phyloP scores from a whole-genome alignment of 257 asterid genomes.

The Perilla frutescens region DNA sequence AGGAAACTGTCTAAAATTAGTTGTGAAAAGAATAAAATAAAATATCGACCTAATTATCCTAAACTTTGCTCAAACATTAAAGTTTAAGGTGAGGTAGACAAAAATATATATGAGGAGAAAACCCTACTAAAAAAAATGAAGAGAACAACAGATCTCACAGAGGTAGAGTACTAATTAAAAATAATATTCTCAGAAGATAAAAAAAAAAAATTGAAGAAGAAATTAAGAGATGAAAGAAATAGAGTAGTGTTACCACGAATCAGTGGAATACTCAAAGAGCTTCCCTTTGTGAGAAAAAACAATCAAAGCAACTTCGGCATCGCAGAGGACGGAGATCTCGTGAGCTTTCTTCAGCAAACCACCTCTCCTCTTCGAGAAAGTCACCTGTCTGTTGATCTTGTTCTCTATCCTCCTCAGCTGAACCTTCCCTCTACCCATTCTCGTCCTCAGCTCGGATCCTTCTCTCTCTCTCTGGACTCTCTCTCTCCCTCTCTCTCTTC shows the following conservation, averaged over 20 bases:
- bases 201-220: conserved; percentile 3
- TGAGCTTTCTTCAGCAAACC: conserved; percentile 86
- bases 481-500: conserved; percentile 7
- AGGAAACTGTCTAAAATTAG: no score
- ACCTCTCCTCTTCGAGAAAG: conserved; percentile 78
- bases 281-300: conserved; percentile 79
- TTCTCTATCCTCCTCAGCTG: conserved; percentile 77
- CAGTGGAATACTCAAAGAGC: conserved; percentile 73
- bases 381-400: conserved; percentile 84
- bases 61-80: no score
- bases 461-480: neutral
- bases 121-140: no score
- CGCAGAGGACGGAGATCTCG: conserved; percentile 85
- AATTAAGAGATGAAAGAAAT: neutral
- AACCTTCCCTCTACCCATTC: conserved; percentile 91
- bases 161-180: no score
- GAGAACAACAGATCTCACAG: no score
- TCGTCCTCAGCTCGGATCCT: no score
- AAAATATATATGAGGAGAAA: no score
- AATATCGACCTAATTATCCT: no score
- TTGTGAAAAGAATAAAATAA: no score
- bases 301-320: conserved; percentile 80
- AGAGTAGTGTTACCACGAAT: conserved; percentile 56
- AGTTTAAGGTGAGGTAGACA: no score
- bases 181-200: no score